Evolutionary conservation across 441 rosid species (phyloP).

Genomic region (Gossypium gossypioides): DNA sequence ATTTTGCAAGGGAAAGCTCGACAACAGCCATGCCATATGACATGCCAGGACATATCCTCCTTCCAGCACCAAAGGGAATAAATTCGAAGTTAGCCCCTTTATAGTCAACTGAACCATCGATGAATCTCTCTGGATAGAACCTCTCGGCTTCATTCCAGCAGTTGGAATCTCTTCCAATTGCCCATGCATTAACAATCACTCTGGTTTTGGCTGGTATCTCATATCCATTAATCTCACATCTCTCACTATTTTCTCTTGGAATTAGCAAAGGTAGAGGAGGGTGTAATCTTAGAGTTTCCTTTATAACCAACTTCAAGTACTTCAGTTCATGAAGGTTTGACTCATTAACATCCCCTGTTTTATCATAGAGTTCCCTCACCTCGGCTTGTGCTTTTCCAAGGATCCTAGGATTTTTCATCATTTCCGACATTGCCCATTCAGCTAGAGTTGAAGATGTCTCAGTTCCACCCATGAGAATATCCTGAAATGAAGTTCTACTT

Average conservation of each 20-base stretch:
- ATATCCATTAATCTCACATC: no score
- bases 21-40: neutral
- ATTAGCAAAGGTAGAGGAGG: slow-evolving; percentile 7
- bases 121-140: no score
- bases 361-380: slow-evolving; percentile 11
- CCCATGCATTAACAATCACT: no score
- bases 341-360: slow-evolving; percentile 8
- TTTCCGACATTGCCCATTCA: slow-evolving; percentile 28
- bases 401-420: slow-evolving; percentile 13
- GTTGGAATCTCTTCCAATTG: no score
- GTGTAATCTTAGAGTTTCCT: slow-evolving; percentile 17
- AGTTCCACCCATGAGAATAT: slow-evolving; percentile 11
- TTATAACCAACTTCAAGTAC: slow-evolving; percentile 22
- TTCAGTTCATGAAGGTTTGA: neutral
- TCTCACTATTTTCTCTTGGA: no score
- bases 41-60: slow-evolving; percentile 16
- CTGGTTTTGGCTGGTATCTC: no score
- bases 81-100: no score
- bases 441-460: slow-evolving; percentile 18
- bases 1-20: slow-evolving; percentile 14
- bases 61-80: no score
- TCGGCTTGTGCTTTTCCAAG: slow-evolving; percentile 19
- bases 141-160: no score
- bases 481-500: neutral
- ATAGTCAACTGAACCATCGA: no score